Base-by-base conservation (phyloP, 2,329 filamentous ascomycete species). In the Fusarium nanum region DNA sequence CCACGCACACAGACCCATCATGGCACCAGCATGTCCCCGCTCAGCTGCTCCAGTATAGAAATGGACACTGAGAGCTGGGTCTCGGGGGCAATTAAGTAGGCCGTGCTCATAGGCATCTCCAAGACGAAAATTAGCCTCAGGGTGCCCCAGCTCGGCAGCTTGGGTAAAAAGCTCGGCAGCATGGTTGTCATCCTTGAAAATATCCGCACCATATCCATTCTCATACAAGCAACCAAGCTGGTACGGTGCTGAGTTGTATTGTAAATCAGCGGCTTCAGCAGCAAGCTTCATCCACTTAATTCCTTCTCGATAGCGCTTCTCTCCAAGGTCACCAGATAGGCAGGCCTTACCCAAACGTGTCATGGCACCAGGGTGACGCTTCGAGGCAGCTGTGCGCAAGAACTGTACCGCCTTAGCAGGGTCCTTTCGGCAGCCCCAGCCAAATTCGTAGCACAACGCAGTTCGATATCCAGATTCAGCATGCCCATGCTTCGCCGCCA, bases 1-100 rank as follows among this genome's bases (percentile, higher is more conserved):
- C 96, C 96, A 99, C 13, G 96, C 96, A 81, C 96, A 99, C 11
- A 99, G 85, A 7, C 95, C 95, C 94, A 99, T 97, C 94, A 98
- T 98, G 49, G 94, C 95, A 49, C 90, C 87, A 0, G 94, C 86
- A 76, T 98, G 92, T 2, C 93, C 93, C 47, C 87, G 86, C 76
- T 97, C 92, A 4, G 96, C 96, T 14, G 96, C 95, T 27, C 91
- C 91, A 2, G 95, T 99, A 82, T 99, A 99, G 78, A 98, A 99
- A 79, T 99, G 96, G 12, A 99, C 94, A 70, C 94, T 98, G 56
- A 99, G 84, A 3, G 94, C 93, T 3, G 96, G 93, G 78, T 99
- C 96, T 55, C 91, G 89, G 2, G 96, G 96, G 76, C 96, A 99
- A 71, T 88, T 90, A 60, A 98, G 85, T 68, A 90, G 89, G 16